Percentiles rank a stretch among this genome's conserved stretches.
phyloP scores from a whole-genome alignment of 495 filamentous ascomycete genomes.

The Xanthoparmelia taractica region DNA sequence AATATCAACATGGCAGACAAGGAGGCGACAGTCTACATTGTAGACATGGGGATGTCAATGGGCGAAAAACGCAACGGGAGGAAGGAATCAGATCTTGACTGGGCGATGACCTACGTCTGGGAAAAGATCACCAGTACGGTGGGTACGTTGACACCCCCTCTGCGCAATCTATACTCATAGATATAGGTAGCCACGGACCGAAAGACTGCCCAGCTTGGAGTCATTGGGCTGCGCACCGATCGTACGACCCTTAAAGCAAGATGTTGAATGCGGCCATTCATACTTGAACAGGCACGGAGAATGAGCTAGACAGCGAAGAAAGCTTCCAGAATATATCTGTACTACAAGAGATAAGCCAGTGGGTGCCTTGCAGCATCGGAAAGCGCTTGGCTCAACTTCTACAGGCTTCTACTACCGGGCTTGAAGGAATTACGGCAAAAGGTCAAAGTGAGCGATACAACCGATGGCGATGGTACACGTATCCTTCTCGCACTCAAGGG shows the following conservation, averaged over 20 bases:
- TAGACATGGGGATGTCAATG: conserved; percentile 84
- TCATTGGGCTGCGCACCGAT: conserved; percentile 77
- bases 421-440: conserved; percentile 53
- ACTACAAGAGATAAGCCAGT: conserved; percentile 63
- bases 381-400: conserved; percentile 8
- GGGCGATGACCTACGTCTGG: conserved; percentile 90
- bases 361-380: conserved; percentile 16
- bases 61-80: conserved; percentile 66
- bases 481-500: neutral
- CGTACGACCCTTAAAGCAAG: conserved; percentile 33
- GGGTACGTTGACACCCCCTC: conserved; percentile 16
- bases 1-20: conserved; percentile 71
- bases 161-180: conserved; percentile 15
- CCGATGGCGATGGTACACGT: conserved; percentile 61
- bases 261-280: conserved; percentile 20
- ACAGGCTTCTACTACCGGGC: conserved; percentile 59
- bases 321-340: conserved; percentile 73
- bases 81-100: conserved; percentile 74
- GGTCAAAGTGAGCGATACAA: conserved; percentile 58
- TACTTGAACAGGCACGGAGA: conserved; percentile 49
- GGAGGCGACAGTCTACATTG: conserved; percentile 83
- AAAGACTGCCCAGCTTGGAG: conserved; percentile 71
- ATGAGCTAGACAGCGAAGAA: conserved; percentile 53
- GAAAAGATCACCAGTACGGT: conserved; percentile 83
- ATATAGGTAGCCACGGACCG: conserved; percentile 66